Base-by-base conservation (phyloP, 164 flowering plant species). In the Chloranthus sessilifolius region DNA sequence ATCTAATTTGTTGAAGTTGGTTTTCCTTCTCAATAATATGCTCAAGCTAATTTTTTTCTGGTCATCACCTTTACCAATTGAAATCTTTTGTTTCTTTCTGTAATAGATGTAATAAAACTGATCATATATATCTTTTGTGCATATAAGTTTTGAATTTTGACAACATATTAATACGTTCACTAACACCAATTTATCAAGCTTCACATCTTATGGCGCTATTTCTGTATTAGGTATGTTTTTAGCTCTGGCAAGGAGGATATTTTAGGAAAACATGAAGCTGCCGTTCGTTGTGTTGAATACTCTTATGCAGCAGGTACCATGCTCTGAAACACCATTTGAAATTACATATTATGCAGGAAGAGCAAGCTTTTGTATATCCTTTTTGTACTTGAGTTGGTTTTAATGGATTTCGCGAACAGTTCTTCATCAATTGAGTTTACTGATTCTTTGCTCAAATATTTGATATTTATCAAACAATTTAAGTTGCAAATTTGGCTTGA, bases 261-360 rank as follows among this genome's bases (percentile, higher is more conserved):
- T 25, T 60, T 92, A 65, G 99, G 99, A 46, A 79, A 41, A 58
- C 98, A 92, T 59, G 96, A 92, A 60, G 95, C 90, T 41, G 96
- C 92, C 49, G 96, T 85, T 23, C 95, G 96, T 12, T 92, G 98
- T 55, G 64, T 92, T 53, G 98, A 92, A 58, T 92, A 92, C 69
- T 92, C 98, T 31, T 85, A 88, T 69, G 83, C 90, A 8, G 72
- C 94, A 68, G 98, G 98, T 92, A 36, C 12, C 75, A 60, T 34
- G 36, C n/a, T n/a, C n/a, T n/a, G n/a, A n/a, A n/a, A n/a, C n/a
- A n/a, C n/a, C n/a, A n/a, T 30, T 16, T 4, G 9, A 27, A 5
- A 38, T 15, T 26, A 28, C 1, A 6, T 11, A 15, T 58, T 44
- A 23, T n/a, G 7, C 33, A 11, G 34, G 37, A 30, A 35, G 8